A percentile compares a stretch with the other conserved stretches of the same genome.
phyloP scores from a whole-genome alignment of 2,329 filamentous ascomycete species.

The Salinomyces thailandicus region DNA sequence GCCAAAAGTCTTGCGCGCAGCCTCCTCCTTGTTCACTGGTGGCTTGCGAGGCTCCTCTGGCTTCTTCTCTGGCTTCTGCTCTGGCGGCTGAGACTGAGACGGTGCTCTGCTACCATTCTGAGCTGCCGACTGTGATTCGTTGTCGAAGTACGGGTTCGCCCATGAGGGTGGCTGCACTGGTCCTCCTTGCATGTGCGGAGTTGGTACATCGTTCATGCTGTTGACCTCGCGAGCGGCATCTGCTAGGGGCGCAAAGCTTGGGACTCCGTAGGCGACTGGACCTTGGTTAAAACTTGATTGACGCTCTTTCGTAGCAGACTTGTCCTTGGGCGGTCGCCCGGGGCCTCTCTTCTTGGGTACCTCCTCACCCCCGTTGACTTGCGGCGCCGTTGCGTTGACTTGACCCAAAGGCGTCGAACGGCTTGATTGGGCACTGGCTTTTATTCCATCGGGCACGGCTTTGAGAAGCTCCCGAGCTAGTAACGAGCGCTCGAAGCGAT shows the following conservation, averaged over 20 bases:
- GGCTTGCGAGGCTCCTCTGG: slow-evolving; percentile 17
- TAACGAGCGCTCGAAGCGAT: slow-evolving; percentile 41
- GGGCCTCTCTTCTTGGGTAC: slow-evolving; percentile 13
- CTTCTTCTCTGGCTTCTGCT: slow-evolving; percentile 14
- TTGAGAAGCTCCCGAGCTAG: slow-evolving; percentile 44
- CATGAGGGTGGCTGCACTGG: slow-evolving; percentile 4
- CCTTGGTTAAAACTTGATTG: slow-evolving; percentile 4
- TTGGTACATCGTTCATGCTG: slow-evolving; percentile 7
- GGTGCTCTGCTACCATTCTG: slow-evolving; percentile 2
- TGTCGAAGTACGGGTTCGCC: slow-evolving; percentile 7
- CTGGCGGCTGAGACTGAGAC: slow-evolving; percentile 7
- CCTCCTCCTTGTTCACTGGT: slow-evolving; percentile 42
- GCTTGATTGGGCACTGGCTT: slow-evolving; percentile 1
- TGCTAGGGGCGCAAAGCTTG: slow-evolving; percentile 17
- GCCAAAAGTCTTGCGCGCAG: slow-evolving; percentile 42
- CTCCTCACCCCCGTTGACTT: slow-evolving; percentile 7
- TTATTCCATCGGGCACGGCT: slow-evolving; percentile 29
- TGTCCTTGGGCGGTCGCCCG: slow-evolving; percentile 9
- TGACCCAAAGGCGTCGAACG: background rate
- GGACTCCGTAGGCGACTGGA: slow-evolving; percentile 18
- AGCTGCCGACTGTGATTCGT: background rate
- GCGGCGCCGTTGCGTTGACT: slow-evolving; percentile 9
- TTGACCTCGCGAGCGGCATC: slow-evolving; percentile 18
- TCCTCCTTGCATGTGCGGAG: slow-evolving; percentile 1
- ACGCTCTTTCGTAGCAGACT: background rate